Conservation (phyloP, 2,329 filamentous ascomycete genomes). For the Epichloe bromicola region DNA sequence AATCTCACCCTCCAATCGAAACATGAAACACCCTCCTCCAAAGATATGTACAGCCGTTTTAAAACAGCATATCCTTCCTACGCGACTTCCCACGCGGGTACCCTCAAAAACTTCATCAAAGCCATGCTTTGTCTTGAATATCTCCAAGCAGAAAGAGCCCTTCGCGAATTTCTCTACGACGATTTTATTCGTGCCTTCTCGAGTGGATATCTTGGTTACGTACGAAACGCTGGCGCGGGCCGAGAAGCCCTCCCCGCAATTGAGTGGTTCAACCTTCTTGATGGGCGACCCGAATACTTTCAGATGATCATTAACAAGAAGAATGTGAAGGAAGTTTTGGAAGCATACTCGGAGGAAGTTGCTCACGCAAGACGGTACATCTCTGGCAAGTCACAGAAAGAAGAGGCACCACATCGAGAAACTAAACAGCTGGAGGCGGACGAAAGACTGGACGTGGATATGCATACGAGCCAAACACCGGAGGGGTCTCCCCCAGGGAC, state of each 20-base stretch:
- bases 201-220: slow-evolving; percentile 29
- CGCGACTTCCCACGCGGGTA: slow-evolving; percentile 24
- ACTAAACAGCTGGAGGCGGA: neutral
- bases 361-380: slow-evolving; percentile 6
- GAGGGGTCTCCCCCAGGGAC: neutral
- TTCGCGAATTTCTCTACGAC: slow-evolving; percentile 35
- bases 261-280: slow-evolving; percentile 27
- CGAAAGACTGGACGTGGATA: slow-evolving; percentile 4
- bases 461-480: neutral
- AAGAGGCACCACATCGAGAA: neutral
- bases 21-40: neutral
- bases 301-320: slow-evolving; percentile 21
- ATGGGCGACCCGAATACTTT: slow-evolving; percentile 17
- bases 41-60: slow-evolving; percentile 24
- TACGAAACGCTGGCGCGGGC: slow-evolving; percentile 13
- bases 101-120: slow-evolving; percentile 27
- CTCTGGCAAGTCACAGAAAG: neutral
- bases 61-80: slow-evolving; percentile 31
- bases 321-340: slow-evolving; percentile 23
- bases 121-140: slow-evolving; percentile 31
- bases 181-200: slow-evolving; percentile 37
- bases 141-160: slow-evolving; percentile 18
- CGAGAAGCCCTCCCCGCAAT: slow-evolving; percentile 23
- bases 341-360: slow-evolving; percentile 21
- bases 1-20: neutral